Conservation (phyloP, 257 asterid genomes). For the Solanum sparsipilum region DNA sequence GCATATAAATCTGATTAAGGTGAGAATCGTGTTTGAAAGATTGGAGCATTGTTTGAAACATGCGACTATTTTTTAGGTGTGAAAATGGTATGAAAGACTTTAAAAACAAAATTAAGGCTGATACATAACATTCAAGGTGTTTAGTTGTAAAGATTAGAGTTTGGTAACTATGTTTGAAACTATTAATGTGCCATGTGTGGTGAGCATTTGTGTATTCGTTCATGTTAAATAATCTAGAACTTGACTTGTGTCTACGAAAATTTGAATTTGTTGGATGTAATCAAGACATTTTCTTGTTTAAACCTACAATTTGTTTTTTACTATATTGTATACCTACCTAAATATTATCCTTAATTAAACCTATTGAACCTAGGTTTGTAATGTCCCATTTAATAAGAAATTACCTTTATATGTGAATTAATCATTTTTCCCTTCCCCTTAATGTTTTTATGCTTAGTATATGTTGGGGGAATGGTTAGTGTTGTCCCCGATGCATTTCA, state of each 20-base stretch:
- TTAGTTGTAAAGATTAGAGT: background rate
- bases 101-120: background rate
- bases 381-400: background rate
- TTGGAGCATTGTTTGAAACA: too few relatives aligned
- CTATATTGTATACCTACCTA: background rate
- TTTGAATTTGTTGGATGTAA: background rate
- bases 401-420: background rate
- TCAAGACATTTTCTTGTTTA: background rate
- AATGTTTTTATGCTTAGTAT: background rate
- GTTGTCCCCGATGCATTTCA: accelerated
- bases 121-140: background rate
- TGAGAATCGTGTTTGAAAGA: too few relatives aligned
- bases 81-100: too few relatives aligned
- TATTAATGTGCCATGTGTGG: background rate
- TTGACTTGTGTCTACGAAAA: background rate
- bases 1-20: too few relatives aligned
- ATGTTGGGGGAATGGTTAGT: background rate
- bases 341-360: background rate
- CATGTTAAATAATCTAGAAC: background rate
- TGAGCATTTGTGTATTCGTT: too few relatives aligned
- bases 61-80: too few relatives aligned
- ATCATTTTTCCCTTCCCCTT: background rate
- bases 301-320: too few relatives aligned
- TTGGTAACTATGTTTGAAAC: background rate
- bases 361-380: background rate